Conservation (phyloP, 2,329 filamentous ascomycete species). For the Exophiala sideris region DNA sequence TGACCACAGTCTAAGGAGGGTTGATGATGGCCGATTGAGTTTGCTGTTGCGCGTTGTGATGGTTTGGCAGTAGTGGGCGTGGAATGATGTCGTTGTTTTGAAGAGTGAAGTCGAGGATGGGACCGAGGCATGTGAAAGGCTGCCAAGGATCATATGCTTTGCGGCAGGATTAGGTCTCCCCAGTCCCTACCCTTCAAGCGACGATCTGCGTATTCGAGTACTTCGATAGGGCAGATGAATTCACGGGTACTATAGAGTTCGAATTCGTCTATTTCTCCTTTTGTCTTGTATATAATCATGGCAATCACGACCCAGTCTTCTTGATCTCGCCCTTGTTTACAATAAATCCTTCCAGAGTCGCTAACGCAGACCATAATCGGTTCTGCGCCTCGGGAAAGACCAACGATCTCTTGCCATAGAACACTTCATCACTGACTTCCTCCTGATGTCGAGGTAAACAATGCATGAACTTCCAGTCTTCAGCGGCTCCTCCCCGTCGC, state of each 20-base stretch:
- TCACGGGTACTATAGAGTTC: too few species aligned
- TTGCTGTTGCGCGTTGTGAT: too few species aligned
- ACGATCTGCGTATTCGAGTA: too few species aligned
- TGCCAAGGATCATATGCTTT: neutral
- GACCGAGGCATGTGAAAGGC: conserved; percentile 3
- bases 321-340: conserved; percentile 84
- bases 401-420: conserved; percentile 78
- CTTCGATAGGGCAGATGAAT: too few species aligned
- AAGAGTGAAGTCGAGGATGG: neutral
- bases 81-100: neutral
- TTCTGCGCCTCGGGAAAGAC: conserved; percentile 96
- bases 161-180: neutral
- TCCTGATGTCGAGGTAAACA: conserved; percentile 88
- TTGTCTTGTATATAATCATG: too few species aligned
- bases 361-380: conserved; percentile 85
- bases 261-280: neutral
- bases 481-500: conserved; percentile 77
- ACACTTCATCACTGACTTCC: conserved; percentile 92
- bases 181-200: too few species aligned
- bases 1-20: too few species aligned
- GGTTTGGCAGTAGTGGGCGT: neutral
- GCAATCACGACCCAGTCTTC: neutral
- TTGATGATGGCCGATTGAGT: too few species aligned
- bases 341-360: conserved; percentile 81
- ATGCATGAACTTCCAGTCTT: conserved; percentile 97